Evolutionary conservation across 2,329 filamentous ascomycete species (phyloP).

Genomic region (Exophiala phaeomuriformis): DNA sequence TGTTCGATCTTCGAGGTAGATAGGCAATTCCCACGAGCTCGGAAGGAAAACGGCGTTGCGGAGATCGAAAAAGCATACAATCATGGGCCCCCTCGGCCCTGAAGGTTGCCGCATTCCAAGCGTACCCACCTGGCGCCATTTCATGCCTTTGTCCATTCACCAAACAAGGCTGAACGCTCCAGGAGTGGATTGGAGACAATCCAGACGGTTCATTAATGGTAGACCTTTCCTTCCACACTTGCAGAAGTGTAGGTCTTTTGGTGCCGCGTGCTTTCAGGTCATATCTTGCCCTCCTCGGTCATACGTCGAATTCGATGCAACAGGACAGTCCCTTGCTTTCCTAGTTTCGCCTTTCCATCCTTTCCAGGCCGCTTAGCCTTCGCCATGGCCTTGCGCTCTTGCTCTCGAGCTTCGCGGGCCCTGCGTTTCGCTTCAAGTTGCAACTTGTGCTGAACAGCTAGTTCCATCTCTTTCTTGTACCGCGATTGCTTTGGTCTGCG

Average conservation of each 20-base stretch:
- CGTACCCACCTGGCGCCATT: too few species aligned
- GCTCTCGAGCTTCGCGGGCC: conserved; percentile 48
- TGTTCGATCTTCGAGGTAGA: too few species aligned
- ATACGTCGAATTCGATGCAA: conserved; percentile 71
- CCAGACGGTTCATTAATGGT: too few species aligned
- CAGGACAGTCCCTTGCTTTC: conserved; percentile 69
- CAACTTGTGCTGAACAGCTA: conserved; percentile 54
- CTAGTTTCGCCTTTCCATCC: conserved; percentile 70
- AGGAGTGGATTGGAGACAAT: too few species aligned
- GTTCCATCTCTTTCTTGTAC: conserved; percentile 62
- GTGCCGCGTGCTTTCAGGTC: neutral
- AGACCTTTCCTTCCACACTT: neutral
- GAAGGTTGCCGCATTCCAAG: too few species aligned
- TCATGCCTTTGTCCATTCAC: too few species aligned
- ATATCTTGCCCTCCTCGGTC: conserved; percentile 42
- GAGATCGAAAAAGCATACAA: too few species aligned
- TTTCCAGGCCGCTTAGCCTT: conserved; percentile 54
- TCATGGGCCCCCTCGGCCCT: too few species aligned
- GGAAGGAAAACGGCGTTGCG: too few species aligned
- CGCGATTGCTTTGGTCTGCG: conserved; percentile 39
- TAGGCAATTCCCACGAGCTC: too few species aligned
- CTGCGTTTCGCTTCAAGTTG: conserved; percentile 52
- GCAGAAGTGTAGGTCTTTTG: neutral
- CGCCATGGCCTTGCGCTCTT: conserved; percentile 60
- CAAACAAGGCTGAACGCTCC: too few species aligned